Conservation (phyloP, 169 alveolate species). For the Plasmodium cynomolgi region DNA sequence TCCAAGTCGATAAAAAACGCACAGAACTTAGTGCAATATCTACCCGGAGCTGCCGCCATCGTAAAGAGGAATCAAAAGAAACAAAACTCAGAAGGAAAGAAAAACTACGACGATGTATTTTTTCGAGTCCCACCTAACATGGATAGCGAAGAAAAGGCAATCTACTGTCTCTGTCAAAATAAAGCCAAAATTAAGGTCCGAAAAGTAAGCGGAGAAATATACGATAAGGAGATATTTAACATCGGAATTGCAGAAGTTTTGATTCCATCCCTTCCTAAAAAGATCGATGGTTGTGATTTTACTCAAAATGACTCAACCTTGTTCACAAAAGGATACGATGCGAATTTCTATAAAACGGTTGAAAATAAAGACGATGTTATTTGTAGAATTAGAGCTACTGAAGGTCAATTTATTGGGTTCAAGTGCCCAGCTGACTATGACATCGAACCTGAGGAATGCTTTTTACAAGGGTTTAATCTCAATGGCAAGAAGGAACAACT, state of each 20-base stretch:
- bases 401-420: conserved; percentile 31
- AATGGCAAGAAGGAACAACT: conserved; percentile 12
- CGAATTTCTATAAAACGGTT: neutral
- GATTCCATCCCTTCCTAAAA: neutral
- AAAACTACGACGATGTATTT: neutral
- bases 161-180: conserved; percentile 35
- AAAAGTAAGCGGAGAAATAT: neutral
- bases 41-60: conserved; percentile 1
- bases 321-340: conserved; percentile 9
- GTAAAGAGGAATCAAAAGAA: neutral
- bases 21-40: neutral
- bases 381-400: neutral
- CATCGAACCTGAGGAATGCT: conserved; percentile 56
- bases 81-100: neutral
- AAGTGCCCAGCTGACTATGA: conserved; percentile 25
- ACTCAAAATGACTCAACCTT: neutral
- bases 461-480: conserved; percentile 26
- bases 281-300: conserved; percentile 51
- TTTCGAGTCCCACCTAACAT: conserved; percentile 45
- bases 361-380: conserved; percentile 2
- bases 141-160: neutral
- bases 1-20: neutral
- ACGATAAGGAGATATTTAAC: neutral
- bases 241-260: conserved; percentile 19
- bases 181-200: neutral